Base-by-base conservation (phyloP, 2,329 filamentous ascomycete genomes). In the Claviceps digitariae region DNA sequence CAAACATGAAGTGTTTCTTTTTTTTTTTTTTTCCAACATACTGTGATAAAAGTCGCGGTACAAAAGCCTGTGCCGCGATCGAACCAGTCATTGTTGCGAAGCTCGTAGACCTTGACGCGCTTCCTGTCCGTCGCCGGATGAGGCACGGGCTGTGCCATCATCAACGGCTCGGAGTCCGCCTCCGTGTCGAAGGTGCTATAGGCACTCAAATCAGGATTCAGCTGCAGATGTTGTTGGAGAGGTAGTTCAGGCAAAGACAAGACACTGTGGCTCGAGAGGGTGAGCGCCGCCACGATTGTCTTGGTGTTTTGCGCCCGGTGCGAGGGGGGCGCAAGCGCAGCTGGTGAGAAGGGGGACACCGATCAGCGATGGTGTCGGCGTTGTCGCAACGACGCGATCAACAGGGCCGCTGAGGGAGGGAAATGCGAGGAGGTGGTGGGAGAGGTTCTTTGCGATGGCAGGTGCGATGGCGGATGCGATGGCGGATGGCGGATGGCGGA, bases 31-130 rank as follows among this genome's bases (percentile, higher is more conserved):
- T 50, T 45, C 8, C 21, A 27, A 68, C 86, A 68, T 80, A 93
- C 87, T 68, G 83, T 78, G 58, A 84, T 72, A 59, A 86, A 80
- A 59, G 83, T 78, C 48, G 90, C 90, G 56, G 82, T 87, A 69
- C 93, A 97, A 70, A 96, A 96, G 57, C 93, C 93, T 48, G 93
- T 98, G 59, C 93, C 93, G 64, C 91, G 81, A 72, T 98, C 93
- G 68, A 91, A 96, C 93, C 93, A 98, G 81, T 97, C 93, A 78
- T 95, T 95, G 73, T 95, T 90, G 69, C 88, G 89, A 64, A 98
- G 80, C 75, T 97, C 93, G 71, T 98, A 98, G 67, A 98, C 93
- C 77, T 98, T 98, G 71, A 97, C 93, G 77, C 93, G 79, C 69
- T 79, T 82, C 72, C 76, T 81, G 64, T 83, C 80, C 69, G 77